Base-by-base conservation (phyloP, 345 rosid genomes). In the Ricinus communis region DNA sequence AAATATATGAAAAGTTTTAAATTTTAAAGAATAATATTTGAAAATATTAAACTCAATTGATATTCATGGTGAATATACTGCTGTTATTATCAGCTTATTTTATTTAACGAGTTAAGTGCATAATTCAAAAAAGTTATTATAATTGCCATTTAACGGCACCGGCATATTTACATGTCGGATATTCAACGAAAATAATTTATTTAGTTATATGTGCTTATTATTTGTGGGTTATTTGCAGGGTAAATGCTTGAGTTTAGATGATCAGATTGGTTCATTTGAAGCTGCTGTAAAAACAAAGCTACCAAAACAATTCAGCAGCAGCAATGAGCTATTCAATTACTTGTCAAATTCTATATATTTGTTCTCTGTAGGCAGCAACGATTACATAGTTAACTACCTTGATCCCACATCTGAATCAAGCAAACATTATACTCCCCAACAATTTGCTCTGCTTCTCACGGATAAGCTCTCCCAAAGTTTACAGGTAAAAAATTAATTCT, bases 291-390 rank as follows among this genome's bases (percentile, higher is more conserved):
- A 38, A 18, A 31, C 43, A 11, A 56, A 70, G 50, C 43, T 79
- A 58, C 47, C 70, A 8, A 70, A 8, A 9, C 71, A 78, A 8
- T 76, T 81, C 38, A 51, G 54, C 0, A 70, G 47, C 52, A 19
- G 71, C 1, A 10, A 70, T 24, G 77, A 57, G 25, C 54, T 74
- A 0, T 65, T 54, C 18, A 22, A 58, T 1, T 65, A 83, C 76
- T 62, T 85, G 47, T 73, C 82, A 4, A 74, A 81, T 62, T 79
- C 91, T 18, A 76, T 84, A 24, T 70, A 75, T 18, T 0, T 81
- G 11, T 45, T 81, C 65, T 31, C 80, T 2, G 33, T 65, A 3
- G 85, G 91, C 71, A 87, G 72, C 52, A 87, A 85, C 10, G 87
- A 87, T 64, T 80, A 77, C 69, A 18, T 87, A 40, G n/a, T n/a